Evolutionary conservation across 2,329 filamentous ascomycete genomes (phyloP), one percentile per base, ranked within the genome.

Genomic region (Emmonsia crescens): DNA sequence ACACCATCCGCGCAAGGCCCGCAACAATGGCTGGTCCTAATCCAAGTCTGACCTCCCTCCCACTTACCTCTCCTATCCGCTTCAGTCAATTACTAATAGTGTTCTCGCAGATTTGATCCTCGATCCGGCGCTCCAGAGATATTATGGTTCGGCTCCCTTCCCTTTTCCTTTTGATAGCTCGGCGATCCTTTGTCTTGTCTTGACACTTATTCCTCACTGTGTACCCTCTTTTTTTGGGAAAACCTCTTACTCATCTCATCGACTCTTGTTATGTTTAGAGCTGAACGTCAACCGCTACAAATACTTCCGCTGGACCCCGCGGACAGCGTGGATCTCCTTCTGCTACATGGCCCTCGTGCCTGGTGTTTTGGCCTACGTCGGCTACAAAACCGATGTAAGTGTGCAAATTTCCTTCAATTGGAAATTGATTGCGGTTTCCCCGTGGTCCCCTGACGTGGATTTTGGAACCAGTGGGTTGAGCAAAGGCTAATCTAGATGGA

Each of bases 221-320:
- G n/a, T 40, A 27, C 1, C 14, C 42, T 29, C 21, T 4, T 16
- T 12, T 12, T 21, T 16, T 3, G 2, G 5, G 6, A 2, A 5
- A 27, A n/a, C 16, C 46, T 24, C 46, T 49, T 27, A 27, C 46
- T 49, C 12, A 48, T 24, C 66, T 63, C 9, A 31, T 19, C 19
- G 10, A 51, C 21, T 49, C 14, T 6, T 33, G 24, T 27, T n/a
- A 38, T n/a, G n/a, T 29, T 8, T 33, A 62, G 61, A 60, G 5
- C 31, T 60, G 24, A 57, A 57, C 24, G 44, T 52, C n/a, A 62
- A 89, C 80, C 88, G 94, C 67, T 88, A 92, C 84, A 91, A 91
- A 79, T 96, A 90, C 84, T 99, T 97, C 84, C 85, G 91, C 76
- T 97, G 91, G 90, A 97, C 89, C 42, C 83, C 85, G 59, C 83